Evolutionary conservation across 495 filamentous ascomycete species (phyloP).

Genomic region (Xylaria flabelliformis): DNA sequence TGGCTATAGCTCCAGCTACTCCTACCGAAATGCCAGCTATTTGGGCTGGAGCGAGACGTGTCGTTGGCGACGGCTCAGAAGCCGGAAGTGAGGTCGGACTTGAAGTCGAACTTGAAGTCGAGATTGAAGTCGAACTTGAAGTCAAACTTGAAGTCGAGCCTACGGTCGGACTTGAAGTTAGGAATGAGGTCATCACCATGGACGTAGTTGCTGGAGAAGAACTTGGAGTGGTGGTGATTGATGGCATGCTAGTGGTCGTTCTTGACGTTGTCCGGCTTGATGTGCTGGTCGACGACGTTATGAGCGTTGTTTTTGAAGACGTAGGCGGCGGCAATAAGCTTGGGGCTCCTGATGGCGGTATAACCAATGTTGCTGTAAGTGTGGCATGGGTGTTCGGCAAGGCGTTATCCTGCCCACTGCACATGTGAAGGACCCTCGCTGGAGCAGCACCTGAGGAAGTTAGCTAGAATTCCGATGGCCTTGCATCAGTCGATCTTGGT

Average conservation of each 20-base stretch:
- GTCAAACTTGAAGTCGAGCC: conserved; percentile 18
- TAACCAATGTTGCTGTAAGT: conserved; percentile 64
- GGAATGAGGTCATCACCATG: conserved; percentile 14
- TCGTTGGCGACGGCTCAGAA: conserved; percentile 19
- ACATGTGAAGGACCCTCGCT: conserved; percentile 63
- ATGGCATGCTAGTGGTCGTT: conserved; percentile 25
- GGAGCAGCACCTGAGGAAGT: conserved; percentile 41
- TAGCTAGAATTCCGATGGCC: conserved; percentile 25
- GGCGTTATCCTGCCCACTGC: conserved; percentile 58
- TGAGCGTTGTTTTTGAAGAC: conserved; percentile 22
- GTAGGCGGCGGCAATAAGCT: conserved; percentile 32
- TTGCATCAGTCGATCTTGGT: background rate
- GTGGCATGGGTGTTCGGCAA: conserved; percentile 64
- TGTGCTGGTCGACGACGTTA: conserved; percentile 24
- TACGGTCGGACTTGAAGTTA: conserved; percentile 13
- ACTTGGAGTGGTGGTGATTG: conserved; percentile 26
- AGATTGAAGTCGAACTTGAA: conserved; percentile 25
- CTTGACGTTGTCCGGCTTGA: conserved; percentile 28
- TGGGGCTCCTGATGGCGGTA: conserved; percentile 39
- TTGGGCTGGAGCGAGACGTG: conserved; percentile 45
- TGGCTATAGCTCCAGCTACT: conserved; percentile 45
- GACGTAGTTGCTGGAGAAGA: conserved; percentile 28
- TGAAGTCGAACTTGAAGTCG: conserved; percentile 12
- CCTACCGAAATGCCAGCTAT: conserved; percentile 57
- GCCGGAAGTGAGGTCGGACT: conserved; percentile 20